These are phyloP conservation scores for Trichoderma atroviride DNA, from an alignment of 2,329 filamentous ascomycete genomes.

Conservation along the genomic window DNA sequence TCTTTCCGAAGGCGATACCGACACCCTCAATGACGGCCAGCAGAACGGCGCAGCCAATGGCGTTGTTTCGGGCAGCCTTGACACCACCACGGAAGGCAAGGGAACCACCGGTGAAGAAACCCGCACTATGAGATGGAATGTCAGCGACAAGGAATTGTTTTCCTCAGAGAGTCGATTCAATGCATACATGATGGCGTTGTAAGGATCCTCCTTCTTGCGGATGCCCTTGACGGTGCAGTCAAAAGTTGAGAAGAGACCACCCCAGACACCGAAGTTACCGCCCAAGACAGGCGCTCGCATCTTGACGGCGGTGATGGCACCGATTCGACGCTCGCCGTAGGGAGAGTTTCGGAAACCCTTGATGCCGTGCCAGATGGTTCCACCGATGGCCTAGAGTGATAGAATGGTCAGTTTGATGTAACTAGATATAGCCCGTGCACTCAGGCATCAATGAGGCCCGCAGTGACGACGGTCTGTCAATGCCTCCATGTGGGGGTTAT, in stretches of 20 bases:
- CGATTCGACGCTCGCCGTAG: conserved; percentile 92
- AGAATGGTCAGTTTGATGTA: not conserved
- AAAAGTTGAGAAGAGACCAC: conserved; percentile 91
- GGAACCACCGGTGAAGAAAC: conserved; percentile 93
- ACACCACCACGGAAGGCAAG: conserved; percentile 89
- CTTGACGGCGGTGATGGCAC: conserved; percentile 95
- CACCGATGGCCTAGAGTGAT: conserved; percentile 64
- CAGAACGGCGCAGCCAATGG: conserved; percentile 93
- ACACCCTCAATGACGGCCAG: conserved; percentile 97
- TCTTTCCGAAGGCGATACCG: conserved; percentile 90
- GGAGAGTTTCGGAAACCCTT: conserved; percentile 91
- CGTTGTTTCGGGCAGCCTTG: conserved; percentile 90
- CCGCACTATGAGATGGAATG: conserved; percentile 54
- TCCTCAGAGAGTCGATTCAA: not conserved
- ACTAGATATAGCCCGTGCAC: not conserved
- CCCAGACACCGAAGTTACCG: conserved; percentile 98
- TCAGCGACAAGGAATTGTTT: not conserved
- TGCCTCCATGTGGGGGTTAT: not conserved
- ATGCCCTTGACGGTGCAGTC: conserved; percentile 96
- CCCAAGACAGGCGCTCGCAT: conserved; percentile 93
- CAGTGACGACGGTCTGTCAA: not conserved
- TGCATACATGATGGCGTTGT: conserved; percentile 81
- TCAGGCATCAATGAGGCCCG: not conserved
- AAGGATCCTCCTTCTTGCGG: conserved; percentile 95
- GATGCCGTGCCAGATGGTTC: conserved; percentile 92